phyloP scores from a whole-genome alignment of 1,284 basidiomycete species.

The Sporisorium sorghi region DNA sequence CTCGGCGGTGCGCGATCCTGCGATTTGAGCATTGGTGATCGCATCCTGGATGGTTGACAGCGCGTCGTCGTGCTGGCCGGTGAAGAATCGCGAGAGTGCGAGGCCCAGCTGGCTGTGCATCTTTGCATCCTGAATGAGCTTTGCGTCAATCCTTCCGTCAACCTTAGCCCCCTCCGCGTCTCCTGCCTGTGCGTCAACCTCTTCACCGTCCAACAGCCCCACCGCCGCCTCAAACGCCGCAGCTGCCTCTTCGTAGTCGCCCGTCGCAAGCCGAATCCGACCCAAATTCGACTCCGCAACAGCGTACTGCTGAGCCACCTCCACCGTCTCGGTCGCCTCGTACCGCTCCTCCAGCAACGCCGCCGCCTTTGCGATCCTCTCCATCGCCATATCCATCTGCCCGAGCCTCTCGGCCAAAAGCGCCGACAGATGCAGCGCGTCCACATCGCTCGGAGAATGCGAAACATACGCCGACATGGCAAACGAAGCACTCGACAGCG shows the following conservation, averaged over 20 bases:
- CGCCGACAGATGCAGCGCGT: constrained; percentile 85
- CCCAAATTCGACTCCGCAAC: constrained; percentile 86
- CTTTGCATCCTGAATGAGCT: constrained; percentile 11
- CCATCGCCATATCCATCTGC: constrained; percentile 76
- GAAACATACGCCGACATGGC: constrained; percentile 82
- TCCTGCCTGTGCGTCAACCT: constrained; percentile 69
- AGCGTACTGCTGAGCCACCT: constrained; percentile 82
- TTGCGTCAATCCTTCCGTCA: constrained; percentile 11
- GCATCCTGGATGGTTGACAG: constrained; percentile 20
- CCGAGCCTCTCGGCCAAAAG: constrained; percentile 87
- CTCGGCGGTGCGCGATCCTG: not conserved
- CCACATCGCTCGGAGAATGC: constrained; percentile 77
- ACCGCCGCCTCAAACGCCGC: constrained; percentile 80
- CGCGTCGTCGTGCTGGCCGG: constrained; percentile 16
- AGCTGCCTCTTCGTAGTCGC: constrained; percentile 76
- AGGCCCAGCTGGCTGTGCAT: constrained; percentile 31
- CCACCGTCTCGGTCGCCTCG: constrained; percentile 83
- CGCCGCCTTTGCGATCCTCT: constrained; percentile 77
- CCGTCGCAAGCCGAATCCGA: constrained; percentile 77
- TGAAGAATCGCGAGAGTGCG: constrained; percentile 27
- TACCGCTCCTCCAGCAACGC: constrained; percentile 84
- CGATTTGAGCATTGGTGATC: constrained; percentile 3
- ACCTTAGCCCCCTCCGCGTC: constrained; percentile 70
- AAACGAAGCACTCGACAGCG: constrained; percentile 75
- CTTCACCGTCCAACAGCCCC: constrained; percentile 76